These are phyloP conservation scores for Dicorynia guianensis DNA, from an alignment of 306 rosid genomes.

Conservation along the genomic window DNA sequence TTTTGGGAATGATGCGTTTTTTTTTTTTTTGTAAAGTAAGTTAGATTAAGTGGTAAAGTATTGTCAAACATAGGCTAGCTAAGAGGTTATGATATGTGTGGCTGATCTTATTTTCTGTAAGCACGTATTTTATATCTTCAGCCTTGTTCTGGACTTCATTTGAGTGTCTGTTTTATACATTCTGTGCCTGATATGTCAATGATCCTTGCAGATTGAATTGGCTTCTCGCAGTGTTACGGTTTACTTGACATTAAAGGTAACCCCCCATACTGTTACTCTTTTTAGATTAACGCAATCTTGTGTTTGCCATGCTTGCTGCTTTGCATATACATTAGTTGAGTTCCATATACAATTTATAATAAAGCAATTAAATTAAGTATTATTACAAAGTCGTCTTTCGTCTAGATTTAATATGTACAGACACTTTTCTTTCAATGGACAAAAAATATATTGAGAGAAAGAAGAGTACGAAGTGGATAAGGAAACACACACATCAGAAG, in stretches of 20 bases:
- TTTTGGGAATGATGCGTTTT: not conserved
- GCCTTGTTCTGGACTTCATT: constrained; percentile 14
- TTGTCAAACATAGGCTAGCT: not conserved
- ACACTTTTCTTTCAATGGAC: too few relatives aligned
- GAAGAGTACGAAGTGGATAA: too few relatives aligned
- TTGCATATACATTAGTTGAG: constrained; percentile 20
- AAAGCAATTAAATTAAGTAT: not conserved
- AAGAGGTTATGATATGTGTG: not conserved
- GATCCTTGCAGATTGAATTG: constrained; percentile 82
- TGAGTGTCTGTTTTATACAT: constrained; percentile 22
- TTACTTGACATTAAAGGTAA: constrained; percentile 90
- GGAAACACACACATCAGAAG: too few relatives aligned
- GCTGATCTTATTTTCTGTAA: not conserved
- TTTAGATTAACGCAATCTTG: not conserved
- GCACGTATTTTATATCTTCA: constrained; percentile 26
- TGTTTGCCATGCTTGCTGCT: not conserved
- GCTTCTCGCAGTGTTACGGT: constrained; percentile 82
- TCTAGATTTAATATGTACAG: constrained; percentile 4
- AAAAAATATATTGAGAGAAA: too few relatives aligned
- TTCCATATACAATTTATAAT: constrained; percentile 7
- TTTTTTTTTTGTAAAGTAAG: constrained; percentile 12
- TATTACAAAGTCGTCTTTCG: constrained; percentile 5
- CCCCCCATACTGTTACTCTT: constrained; percentile 32
- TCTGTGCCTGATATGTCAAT: constrained; percentile 40
- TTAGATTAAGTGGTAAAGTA: not conserved